Evolutionary conservation across 108 stramenopile genomes (phyloP).

Genomic region (Nitzschia palea): DNA sequence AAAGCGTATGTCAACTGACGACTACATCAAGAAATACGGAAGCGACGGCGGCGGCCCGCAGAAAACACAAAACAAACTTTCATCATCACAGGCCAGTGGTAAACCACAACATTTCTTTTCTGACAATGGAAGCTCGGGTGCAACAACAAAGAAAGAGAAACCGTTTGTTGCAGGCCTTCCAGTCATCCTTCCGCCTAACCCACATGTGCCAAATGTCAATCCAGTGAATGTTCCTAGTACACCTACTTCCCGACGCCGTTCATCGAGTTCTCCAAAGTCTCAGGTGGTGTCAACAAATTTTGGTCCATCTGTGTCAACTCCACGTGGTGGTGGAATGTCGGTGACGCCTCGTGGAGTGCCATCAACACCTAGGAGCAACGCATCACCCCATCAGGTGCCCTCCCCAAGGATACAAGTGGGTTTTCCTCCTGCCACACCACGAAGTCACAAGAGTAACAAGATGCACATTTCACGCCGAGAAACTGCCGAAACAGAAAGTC

Average conservation of each 20-base stretch:
- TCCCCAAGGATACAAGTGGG: constrained; percentile 15
- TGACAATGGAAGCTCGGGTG: neutral
- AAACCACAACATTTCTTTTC: constrained; percentile 28
- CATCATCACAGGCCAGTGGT: neutral
- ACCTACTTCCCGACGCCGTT: constrained; percentile 5
- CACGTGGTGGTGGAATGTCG: neutral
- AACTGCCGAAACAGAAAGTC: constrained; percentile 29
- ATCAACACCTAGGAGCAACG: constrained; percentile 4
- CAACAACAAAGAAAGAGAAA: neutral
- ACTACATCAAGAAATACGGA: constrained; percentile 37
- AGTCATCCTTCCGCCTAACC: neutral
- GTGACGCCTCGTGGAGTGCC: neutral
- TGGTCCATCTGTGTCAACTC: neutral
- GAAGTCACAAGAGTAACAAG: constrained; percentile 12
- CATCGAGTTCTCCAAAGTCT: constrained; percentile 10
- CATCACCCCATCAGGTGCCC: neutral
- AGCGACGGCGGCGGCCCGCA: neutral
- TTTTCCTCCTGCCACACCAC: constrained; percentile 7
- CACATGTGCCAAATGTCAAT: neutral
- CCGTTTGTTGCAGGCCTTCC: neutral
- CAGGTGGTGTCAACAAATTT: neutral
- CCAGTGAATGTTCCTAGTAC: neutral
- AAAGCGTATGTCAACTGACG: constrained; percentile 23
- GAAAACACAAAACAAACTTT: neutral
- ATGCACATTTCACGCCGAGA: constrained; percentile 19